Percentiles rank a stretch among this genome's conserved stretches.
phyloP scores from a whole-genome alignment of 768 basidiomycete genomes.

The Amanita fuliginea region DNA sequence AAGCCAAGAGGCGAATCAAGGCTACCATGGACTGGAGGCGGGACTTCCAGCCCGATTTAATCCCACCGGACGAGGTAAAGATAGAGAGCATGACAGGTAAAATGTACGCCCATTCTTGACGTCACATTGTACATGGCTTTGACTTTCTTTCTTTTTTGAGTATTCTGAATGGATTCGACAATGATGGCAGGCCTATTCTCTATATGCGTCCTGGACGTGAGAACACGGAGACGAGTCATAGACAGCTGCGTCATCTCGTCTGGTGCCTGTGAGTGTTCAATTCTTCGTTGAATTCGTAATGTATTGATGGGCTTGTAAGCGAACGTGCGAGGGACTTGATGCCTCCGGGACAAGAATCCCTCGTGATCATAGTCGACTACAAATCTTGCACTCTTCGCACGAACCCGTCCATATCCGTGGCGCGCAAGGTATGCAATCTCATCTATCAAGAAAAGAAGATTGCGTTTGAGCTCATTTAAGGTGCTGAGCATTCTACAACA shows the following conservation, averaged over 20 bases:
- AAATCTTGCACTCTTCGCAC: constrained; percentile 70
- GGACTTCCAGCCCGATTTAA: constrained; percentile 77
- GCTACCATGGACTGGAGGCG: constrained; percentile 77
- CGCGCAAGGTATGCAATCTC: constrained; percentile 43
- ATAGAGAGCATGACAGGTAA: constrained; percentile 81
- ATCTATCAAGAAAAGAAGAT: not conserved
- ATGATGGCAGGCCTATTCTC: constrained; percentile 76
- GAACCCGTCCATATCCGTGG: constrained; percentile 75
- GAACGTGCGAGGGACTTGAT: constrained; percentile 86
- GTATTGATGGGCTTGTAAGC: constrained; percentile 22
- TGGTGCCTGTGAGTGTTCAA: constrained; percentile 67
- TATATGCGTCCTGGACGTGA: constrained; percentile 86
- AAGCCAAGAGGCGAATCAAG: constrained; percentile 70
- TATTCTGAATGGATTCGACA: constrained; percentile 77
- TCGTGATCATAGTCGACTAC: constrained; percentile 83
- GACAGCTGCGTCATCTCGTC: constrained; percentile 78
- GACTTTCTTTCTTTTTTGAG: constrained; percentile 22
- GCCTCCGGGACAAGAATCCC: constrained; percentile 75
- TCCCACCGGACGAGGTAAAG: constrained; percentile 69
- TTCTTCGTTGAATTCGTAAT: not conserved
- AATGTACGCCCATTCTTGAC: constrained; percentile 41
- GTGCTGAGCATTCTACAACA: constrained; percentile 75
- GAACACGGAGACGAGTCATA: constrained; percentile 67
- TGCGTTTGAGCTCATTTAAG: constrained; percentile 15
- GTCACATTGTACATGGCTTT: not conserved